phyloP scores from a whole-genome alignment of 106 monocot species.

The Acanthochlamys bracteata region DNA sequence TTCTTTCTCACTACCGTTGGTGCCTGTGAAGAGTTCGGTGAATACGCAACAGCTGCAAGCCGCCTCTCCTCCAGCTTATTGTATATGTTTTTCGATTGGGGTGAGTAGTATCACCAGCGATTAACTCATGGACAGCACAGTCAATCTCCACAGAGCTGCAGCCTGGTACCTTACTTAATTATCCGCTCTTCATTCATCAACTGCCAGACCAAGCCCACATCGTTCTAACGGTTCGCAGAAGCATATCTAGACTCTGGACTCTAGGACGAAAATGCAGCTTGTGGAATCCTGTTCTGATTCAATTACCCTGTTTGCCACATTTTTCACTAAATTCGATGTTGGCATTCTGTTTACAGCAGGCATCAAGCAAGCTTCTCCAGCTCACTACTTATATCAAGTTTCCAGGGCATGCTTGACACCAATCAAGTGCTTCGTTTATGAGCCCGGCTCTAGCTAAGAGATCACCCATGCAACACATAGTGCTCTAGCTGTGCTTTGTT shows the following conservation, averaged over 20 bases:
- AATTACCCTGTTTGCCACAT: conserved; percentile 27
- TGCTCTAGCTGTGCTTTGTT: conserved; percentile 30
- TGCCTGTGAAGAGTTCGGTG: conserved; percentile 40
- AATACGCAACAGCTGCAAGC: conserved; percentile 28
- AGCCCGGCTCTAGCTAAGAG: conserved; percentile 52
- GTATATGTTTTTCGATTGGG: conserved; percentile 38
- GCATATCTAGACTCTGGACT: conserved; percentile 68
- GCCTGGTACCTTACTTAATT: conserved; percentile 62
- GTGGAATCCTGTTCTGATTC: conserved; percentile 26
- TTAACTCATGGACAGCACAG: conserved; percentile 54
- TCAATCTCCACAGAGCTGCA: conserved; percentile 69
- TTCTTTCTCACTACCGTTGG: conserved; percentile 25
- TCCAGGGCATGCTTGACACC: conserved; percentile 40
- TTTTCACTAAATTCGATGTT: conserved; percentile 28
- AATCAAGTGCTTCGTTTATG: conserved; percentile 49
- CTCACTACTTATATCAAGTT: conserved; percentile 66
- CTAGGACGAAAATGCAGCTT: conserved; percentile 49
- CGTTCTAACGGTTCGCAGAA: conserved; percentile 53
- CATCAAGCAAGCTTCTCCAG: conserved; percentile 74
- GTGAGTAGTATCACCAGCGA: conserved; percentile 63
- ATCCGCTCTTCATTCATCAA: conserved; percentile 60
- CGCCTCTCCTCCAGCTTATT: conserved; percentile 26
- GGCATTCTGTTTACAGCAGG: conserved; percentile 40
- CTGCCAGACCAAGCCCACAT: conserved; percentile 40
- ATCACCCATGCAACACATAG: conserved; percentile 66